Evolutionary conservation across 495 filamentous ascomycete species (phyloP).

Genomic region (Talaromyces borbonicus): DNA sequence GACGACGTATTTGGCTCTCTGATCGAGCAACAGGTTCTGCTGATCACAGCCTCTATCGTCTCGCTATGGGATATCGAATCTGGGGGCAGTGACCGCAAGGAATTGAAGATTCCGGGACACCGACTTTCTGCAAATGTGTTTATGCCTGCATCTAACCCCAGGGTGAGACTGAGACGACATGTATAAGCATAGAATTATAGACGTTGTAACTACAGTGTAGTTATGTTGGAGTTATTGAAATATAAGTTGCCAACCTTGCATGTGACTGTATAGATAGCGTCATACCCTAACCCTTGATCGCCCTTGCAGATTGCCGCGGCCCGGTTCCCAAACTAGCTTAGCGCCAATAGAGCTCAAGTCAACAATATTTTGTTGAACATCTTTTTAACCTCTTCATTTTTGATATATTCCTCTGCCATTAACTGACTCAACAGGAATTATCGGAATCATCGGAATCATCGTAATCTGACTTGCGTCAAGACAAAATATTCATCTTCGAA

Average conservation of each 20-base stretch:
- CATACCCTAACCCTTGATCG: not conserved
- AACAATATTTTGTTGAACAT: too few species aligned
- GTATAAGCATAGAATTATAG: not conserved
- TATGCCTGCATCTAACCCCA: slow-evolving; percentile 26
- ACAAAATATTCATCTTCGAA: not conserved
- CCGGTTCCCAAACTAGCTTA: not conserved
- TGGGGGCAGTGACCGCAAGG: slow-evolving; percentile 12
- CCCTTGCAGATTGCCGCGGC: not conserved
- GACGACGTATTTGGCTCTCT: slow-evolving; percentile 25
- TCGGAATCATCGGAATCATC: too few species aligned
- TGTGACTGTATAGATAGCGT: too few species aligned
- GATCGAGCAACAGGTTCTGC: slow-evolving; percentile 39
- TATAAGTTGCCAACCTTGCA: too few species aligned
- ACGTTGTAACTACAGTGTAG: not conserved
- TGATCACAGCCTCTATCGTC: slow-evolving; percentile 38
- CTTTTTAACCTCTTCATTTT: too few species aligned
- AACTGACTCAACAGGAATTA: too few species aligned
- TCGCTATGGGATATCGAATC: slow-evolving; percentile 44
- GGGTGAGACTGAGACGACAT: slow-evolving; percentile 22
- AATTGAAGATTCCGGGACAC: slow-evolving; percentile 23
- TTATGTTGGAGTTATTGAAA: slow-evolving; percentile 38
- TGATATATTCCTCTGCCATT: too few species aligned
- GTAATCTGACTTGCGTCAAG: too few species aligned
- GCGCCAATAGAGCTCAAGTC: too few species aligned
- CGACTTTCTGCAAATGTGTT: slow-evolving; percentile 26